Percentiles rank a stretch among this genome's conserved stretches.
Conservation (phyloP, 2,329 filamentous ascomycete genomes). For the Fusarium mangiferae region DNA sequence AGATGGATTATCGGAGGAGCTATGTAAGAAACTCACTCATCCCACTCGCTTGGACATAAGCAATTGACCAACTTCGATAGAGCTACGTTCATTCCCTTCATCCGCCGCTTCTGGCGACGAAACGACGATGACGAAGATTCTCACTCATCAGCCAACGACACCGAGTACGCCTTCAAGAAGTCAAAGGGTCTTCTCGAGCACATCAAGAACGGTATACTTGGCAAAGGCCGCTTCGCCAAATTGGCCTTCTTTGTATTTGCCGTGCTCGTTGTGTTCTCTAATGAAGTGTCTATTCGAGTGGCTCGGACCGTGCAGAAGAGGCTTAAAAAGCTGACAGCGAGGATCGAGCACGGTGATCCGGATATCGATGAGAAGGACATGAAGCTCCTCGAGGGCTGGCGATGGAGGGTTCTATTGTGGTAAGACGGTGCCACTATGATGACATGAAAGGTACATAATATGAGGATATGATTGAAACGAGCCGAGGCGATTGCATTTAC, state of each 20-base stretch:
- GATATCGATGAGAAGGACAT: slow-evolving; percentile 61
- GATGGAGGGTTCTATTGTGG: slow-evolving; percentile 66
- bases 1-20: slow-evolving; percentile 63
- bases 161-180: slow-evolving; percentile 66
- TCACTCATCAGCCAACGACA: slow-evolving; percentile 58
- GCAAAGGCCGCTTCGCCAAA: slow-evolving; percentile 58
- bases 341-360: slow-evolving; percentile 60
- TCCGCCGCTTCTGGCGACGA: slow-evolving; percentile 63
- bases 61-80: slow-evolving; percentile 45
- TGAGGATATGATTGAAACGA: slow-evolving; percentile 48
- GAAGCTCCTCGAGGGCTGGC: slow-evolving; percentile 63
- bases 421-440: slow-evolving; percentile 27
- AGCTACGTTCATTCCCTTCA: slow-evolving; percentile 62
- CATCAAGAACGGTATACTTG: slow-evolving; percentile 58
- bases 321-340: slow-evolving; percentile 58
- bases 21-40: slow-evolving; percentile 52
- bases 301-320: slow-evolving; percentile 62
- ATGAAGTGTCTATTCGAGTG: slow-evolving; percentile 66
- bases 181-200: slow-evolving; percentile 62
- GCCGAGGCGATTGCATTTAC: slow-evolving; percentile 35
- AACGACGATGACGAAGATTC: slow-evolving; percentile 52
- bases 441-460: slow-evolving; percentile 34
- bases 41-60: background rate
- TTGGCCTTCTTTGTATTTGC: slow-evolving; percentile 66
- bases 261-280: slow-evolving; percentile 67